Base-by-base conservation (phyloP, 257 asterid genomes). In the Voacanga thouarsii region DNA sequence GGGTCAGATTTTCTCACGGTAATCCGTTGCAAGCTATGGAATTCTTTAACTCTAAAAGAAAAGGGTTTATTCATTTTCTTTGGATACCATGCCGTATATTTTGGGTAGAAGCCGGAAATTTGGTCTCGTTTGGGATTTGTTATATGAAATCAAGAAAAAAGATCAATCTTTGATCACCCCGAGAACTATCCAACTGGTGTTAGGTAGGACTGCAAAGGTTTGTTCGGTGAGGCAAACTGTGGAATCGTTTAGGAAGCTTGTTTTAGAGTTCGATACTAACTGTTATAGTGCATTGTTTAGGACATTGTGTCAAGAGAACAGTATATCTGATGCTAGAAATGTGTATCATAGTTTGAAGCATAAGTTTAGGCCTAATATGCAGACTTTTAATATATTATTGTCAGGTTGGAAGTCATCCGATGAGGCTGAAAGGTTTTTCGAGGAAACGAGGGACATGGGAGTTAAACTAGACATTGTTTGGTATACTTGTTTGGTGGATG, bases 1-100 rank as follows among this genome's bases (percentile, higher is more conserved):
- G 97, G 90, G 96, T 88, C 50, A 88, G 99, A 9, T 94, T 94
- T 78, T 85, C 98, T 72, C 99, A 94, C 78, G 86, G 98, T 5
- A 88, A 89, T 82, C 97, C 99, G 2, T 84, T 86, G 55, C 85
- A 89, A 5, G 96, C 97, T 70, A 76, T 90, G 66, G 96, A 87
- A 66, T 87, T 94, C 76, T 92, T 87, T 86, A 90, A 77, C 24
- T 82, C 92, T 5, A 80, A 80, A 49, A 83, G 64, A 68, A 84
- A 78, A 64, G 88, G 88, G 85, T 92, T 92, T 83, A 83, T 81
- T 50, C 96, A 91, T 89, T 60, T 79, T 88, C 99, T 23, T 83
- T 92, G 71, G 97, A 92, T 78, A 90, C 95, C 21, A 84, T 94
- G 93, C 77, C 91, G 57, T 94, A 92, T 80, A 79, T 92, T 39